Evolutionary conservation across 2,329 filamentous ascomycete genomes (phyloP), one percentile per base, ranked within the genome.

Genomic region (Erysiphe neolycopersici): DNA sequence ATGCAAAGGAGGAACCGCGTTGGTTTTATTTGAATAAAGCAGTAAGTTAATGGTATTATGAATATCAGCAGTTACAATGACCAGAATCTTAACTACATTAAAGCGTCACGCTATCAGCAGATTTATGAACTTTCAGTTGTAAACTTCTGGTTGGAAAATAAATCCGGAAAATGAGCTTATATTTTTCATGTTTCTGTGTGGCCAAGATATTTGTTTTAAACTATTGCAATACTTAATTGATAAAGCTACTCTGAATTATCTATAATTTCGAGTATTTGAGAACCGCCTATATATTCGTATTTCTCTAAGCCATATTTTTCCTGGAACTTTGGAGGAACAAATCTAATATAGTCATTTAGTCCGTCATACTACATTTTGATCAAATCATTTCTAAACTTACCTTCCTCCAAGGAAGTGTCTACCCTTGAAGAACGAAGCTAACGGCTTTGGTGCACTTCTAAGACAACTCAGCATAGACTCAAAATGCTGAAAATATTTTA

Each of bases 381-480:
- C 18, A 9, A 11, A 1, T 40, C 5, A 40, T 14, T 40, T 13
- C 35, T 5, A 9, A n/a, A 48, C 48, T 44, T 62, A 79, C 69
- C 82, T 67, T 44, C 89, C 89, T 8, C 89, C 89, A 44, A 98
- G 60, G 55, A 95, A 98, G 64, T 98, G 89, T 40, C 81, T 71
- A 1, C 87, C 89, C 48, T 65, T 73, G 59, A 93, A 98, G 58
- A 74, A 73, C 59, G 76, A 79, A 6, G 83, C 79, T 47, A 93
- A 64, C 6, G 87, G 87, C 62, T 98, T 98, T 3, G 89, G 84
- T 10, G 89, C 89, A 41, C 87, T 93, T 11, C 38, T 41, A 18
- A 41, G 16, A n/a, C n/a, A 16, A 22, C n/a, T 18, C 38, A 14
- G 5, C 17, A 26, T 26, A 1, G 22, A 26, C 8, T 1, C 6